Conservation (phyloP, 768 basidiomycete species). For the Boletus vermiculosoides region DNA sequence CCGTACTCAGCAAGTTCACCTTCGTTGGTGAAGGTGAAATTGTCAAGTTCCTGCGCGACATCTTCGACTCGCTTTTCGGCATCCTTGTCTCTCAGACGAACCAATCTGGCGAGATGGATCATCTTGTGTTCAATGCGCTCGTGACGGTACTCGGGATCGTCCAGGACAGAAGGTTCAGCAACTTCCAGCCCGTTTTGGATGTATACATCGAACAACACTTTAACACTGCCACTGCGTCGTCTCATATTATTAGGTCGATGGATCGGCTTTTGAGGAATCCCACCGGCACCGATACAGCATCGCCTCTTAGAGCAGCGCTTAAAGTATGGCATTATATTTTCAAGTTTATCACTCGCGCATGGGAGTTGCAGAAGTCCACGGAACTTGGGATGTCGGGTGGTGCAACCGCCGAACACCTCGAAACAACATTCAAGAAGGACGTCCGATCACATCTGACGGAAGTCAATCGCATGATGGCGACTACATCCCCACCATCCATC, state of each 20-base stretch:
- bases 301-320: conserved; percentile 79
- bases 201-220: conserved; percentile 93
- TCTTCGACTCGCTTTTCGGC: conserved; percentile 90
- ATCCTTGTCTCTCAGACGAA: conserved; percentile 79
- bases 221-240: conserved; percentile 72
- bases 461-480: conserved; percentile 88
- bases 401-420: conserved; percentile 83
- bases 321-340: conserved; percentile 98
- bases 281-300: conserved; percentile 67
- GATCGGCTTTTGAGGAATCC: conserved; percentile 76
- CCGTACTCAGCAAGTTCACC: conserved; percentile 78
- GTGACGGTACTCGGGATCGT: conserved; percentile 91
- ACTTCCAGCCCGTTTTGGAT: conserved; percentile 91
- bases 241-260: conserved; percentile 86
- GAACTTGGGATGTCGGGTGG: conserved; percentile 78
- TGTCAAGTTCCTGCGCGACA: conserved; percentile 86
- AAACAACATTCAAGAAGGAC: conserved; percentile 81
- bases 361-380: conserved; percentile 82
- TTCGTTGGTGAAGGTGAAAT: conserved; percentile 95
- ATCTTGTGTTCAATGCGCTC: conserved; percentile 85
- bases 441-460: conserved; percentile 71
- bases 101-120: conserved; percentile 74
- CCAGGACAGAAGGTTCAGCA: conserved; percentile 91
- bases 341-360: conserved; percentile 88
- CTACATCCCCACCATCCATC: conserved; percentile 73